Evolutionary conservation across 805 yeast species (phyloP).

Genomic region (Ogataea sp.): DNA sequence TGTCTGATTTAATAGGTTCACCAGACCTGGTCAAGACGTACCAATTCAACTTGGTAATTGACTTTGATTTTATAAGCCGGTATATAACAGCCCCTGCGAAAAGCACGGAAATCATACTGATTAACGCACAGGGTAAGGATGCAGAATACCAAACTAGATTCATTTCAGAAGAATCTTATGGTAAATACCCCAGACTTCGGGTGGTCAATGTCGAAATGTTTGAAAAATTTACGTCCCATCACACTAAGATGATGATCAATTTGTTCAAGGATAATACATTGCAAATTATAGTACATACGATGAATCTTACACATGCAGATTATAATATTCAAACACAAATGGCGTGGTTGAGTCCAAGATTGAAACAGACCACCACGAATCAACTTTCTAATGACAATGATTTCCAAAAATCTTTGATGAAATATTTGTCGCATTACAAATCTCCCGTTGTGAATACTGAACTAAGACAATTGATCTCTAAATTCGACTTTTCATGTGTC

Average conservation of each 20-base stretch:
- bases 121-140: conserved; percentile 12
- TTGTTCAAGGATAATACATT: conserved; percentile 35
- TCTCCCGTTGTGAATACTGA: conserved; percentile 11
- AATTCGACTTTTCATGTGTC: conserved; percentile 37
- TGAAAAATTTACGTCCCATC: conserved; percentile 41
- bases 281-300: conserved; percentile 50
- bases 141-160: too few relatives aligned
- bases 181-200: background rate
- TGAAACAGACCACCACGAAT: conserved; percentile 7
- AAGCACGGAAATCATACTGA: conserved; percentile 16
- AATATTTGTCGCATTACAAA: conserved; percentile 38
- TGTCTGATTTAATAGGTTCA: conserved; percentile 20
- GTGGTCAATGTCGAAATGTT: conserved; percentile 17
- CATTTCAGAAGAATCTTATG: too few relatives aligned
- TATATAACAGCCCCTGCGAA: conserved; percentile 14
- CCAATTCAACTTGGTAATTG: conserved; percentile 27
- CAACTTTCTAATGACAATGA: conserved; percentile 10
- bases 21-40: conserved; percentile 15
- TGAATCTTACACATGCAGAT: conserved; percentile 50
- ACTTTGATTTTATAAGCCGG: conserved; percentile 16
- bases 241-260: conserved; percentile 61
- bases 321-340: conserved; percentile 54
- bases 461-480: conserved; percentile 22
- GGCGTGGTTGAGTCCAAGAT: conserved; percentile 52
- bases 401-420: conserved; percentile 37